Percentiles rank a stretch among this genome's conserved stretches.
Conservation (phyloP, 371 early-diverging fungal genomes). For the Paraphysoderma sedebokerense region DNA sequence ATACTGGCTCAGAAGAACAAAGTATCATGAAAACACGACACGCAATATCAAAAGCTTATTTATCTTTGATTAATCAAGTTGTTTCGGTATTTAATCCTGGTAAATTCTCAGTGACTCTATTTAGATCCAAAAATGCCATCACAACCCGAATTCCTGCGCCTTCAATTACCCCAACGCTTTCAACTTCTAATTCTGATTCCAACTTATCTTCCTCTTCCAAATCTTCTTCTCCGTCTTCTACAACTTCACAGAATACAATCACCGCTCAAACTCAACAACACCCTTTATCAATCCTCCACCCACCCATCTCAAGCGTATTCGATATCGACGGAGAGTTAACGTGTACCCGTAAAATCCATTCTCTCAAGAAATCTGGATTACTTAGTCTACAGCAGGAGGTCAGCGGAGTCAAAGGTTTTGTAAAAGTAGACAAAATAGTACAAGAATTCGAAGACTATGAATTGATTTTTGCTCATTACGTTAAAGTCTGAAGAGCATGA, state of each 20-base stretch:
- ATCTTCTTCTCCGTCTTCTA: neutral
- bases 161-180: no score
- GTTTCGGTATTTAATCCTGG: slow-evolving; percentile 61
- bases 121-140: slow-evolving; percentile 49
- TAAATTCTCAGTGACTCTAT: slow-evolving; percentile 65
- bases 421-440: slow-evolving; percentile 42
- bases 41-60: slow-evolving; percentile 32
- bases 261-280: slow-evolving; percentile 20
- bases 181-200: slow-evolving; percentile 8
- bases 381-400: slow-evolving; percentile 11
- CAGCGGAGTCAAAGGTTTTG: slow-evolving; percentile 29
- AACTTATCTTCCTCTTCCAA: neutral
- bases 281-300: slow-evolving; percentile 19
- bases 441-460: slow-evolving; percentile 65
- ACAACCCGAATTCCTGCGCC: no score
- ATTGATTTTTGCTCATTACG: slow-evolving; percentile 47
- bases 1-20: slow-evolving; percentile 10
- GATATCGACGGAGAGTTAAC: neutral
- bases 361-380: neutral
- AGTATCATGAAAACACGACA: slow-evolving; percentile 13
- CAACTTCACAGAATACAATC: slow-evolving; percentile 5
- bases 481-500: no score
- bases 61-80: slow-evolving; percentile 51
- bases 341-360: neutral
- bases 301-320: neutral